A percentile compares a stretch with the other conserved stretches of the same genome.
Conservation (phyloP, 345 rosid genomes). For the Salix udensis region DNA sequence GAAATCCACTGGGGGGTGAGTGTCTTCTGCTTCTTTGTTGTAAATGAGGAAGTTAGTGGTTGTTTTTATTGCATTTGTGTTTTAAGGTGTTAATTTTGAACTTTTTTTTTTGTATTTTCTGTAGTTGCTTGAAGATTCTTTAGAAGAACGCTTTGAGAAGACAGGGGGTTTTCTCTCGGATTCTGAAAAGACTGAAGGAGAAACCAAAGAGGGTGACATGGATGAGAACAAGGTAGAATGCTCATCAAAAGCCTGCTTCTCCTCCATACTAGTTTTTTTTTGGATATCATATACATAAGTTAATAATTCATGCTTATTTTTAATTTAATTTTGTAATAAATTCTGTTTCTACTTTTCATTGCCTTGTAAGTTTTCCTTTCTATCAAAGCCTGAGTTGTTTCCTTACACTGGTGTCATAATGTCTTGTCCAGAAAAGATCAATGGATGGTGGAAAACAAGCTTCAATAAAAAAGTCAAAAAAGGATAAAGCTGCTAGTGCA, state of each 20-base stretch:
- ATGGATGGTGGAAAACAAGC: conserved; percentile 81
- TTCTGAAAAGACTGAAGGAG: conserved; percentile 79
- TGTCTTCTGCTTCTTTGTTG: neutral
- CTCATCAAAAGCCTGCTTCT: conserved; percentile 4
- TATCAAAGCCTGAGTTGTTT: neutral
- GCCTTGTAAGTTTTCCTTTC: neutral
- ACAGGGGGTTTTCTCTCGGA: conserved; percentile 66
- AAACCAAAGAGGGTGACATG: conserved; percentile 69
- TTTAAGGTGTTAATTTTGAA: neutral
- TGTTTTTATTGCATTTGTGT: neutral
- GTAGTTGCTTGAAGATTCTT: conserved; percentile 87
- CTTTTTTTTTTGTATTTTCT: conserved; percentile 6
- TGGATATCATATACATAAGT: neutral
- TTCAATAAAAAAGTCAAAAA: conserved; percentile 74
- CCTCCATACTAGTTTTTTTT: neutral
- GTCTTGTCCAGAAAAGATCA: conserved; percentile 61
- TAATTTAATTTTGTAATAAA: neutral
- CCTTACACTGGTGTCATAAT: conserved; percentile 6
- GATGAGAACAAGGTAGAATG: conserved; percentile 78
- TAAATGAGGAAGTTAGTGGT: neutral
- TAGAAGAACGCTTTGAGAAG: conserved; percentile 87
- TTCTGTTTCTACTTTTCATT: conserved; percentile 2
- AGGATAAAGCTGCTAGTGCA: conserved; percentile 71
- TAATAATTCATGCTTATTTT: neutral
- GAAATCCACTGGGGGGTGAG: conserved; percentile 92